Evolutionary conservation across 1,139 yeast genomes (phyloP).

Genomic region (Hansenula lynferdii): DNA sequence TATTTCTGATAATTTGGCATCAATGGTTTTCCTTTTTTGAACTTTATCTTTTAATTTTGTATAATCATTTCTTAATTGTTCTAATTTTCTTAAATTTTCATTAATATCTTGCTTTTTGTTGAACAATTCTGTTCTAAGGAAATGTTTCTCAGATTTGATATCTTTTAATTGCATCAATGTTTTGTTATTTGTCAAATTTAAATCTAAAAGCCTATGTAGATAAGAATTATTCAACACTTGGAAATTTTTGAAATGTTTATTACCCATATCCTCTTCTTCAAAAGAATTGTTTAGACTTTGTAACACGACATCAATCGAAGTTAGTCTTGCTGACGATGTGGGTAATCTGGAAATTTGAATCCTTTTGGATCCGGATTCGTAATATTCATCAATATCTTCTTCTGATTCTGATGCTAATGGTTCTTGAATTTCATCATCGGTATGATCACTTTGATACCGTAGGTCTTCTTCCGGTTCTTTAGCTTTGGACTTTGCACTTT

Average conservation of each 20-base stretch:
- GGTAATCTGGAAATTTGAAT: slow-evolving; percentile 16
- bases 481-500: slow-evolving; percentile 4
- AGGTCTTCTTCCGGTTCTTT: slow-evolving; percentile 1
- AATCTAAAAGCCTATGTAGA: slow-evolving; percentile 27
- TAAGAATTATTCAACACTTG: slow-evolving; percentile 17
- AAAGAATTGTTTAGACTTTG: slow-evolving; percentile 26
- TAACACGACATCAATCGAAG: slow-evolving; percentile 28
- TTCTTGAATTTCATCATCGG: not conserved
- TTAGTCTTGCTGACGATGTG: slow-evolving; percentile 23
- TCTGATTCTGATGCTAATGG: slow-evolving; percentile 1
- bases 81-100: slow-evolving; percentile 31
- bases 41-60: slow-evolving; percentile 10
- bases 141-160: slow-evolving; percentile 37
- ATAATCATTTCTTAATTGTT: slow-evolving; percentile 32
- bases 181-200: slow-evolving; percentile 35
- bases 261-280: slow-evolving; percentile 8
- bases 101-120: slow-evolving; percentile 35
- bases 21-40: slow-evolving; percentile 18
- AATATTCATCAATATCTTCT: slow-evolving; percentile 1
- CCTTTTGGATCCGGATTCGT: not conserved
- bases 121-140: slow-evolving; percentile 35
- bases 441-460: not conserved
- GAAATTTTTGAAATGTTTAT: slow-evolving; percentile 6
- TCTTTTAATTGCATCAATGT: slow-evolving; percentile 33
- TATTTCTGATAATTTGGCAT: slow-evolving; percentile 23